Evolutionary conservation across 1,284 basidiomycete genomes (phyloP), one percentile per base, ranked within the genome.

Genomic region (Pascua sp.): DNA sequence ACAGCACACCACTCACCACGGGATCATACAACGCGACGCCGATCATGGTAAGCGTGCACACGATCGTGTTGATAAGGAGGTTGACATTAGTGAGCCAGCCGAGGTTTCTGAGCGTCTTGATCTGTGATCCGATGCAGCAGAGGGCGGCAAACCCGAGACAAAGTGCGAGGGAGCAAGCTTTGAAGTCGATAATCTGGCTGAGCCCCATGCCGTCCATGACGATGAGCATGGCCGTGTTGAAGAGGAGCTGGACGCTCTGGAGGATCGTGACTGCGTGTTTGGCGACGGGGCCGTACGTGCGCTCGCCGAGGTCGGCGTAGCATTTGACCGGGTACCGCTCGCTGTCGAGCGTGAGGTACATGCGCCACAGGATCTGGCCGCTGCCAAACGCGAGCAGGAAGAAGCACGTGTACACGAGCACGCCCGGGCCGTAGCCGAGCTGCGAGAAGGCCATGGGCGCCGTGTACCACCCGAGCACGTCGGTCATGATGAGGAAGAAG

Each of bases 391-490:
- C 60, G 11, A 62, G 38, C 13, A 57, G 36, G 18, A 18, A 63
- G 51, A 63, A 60, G 17, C 41, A 42, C 12, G 56, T 58, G 52
- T 56, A 70, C 15, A 69, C 57, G 5, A 64, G 43, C n/a, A 69
- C 48, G 11, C 67, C 67, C 3, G 69, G 67, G 0, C 53, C 64
- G 32, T 65, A 60, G 1, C 68, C 70, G 16, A 71, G 59, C 13
- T 54, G 36, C 12, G 59, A 48, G 57, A 73, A 72, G 13, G 70
- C 68, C 55, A 71, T 70, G 0, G 71, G 69, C 0, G 73, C 68
- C 44, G 69, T 68, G 59, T 67, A 71, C 16, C 73, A 73, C 10
- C 77, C 77, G 1, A 74, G 57, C 42, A 77, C 66, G 54, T 67
- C 63, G 8, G 56, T 56, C 16, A 40, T 53, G 46, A 62, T 62